phyloP scores from a whole-genome alignment of 257 asterid species.

The Solanum virginianum region DNA sequence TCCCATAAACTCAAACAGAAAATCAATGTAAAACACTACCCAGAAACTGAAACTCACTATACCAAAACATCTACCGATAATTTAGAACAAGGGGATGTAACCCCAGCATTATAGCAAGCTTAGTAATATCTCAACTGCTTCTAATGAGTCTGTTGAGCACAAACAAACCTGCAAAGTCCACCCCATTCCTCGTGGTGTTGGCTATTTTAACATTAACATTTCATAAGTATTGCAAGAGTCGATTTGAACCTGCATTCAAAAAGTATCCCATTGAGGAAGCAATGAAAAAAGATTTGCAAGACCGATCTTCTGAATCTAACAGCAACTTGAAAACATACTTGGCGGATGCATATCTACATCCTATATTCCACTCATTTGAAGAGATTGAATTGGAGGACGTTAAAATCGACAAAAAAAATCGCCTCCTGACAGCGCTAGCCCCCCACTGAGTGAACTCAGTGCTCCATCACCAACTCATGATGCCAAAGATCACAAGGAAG shows the following conservation, averaged over 20 bases:
- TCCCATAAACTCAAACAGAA: too few species aligned
- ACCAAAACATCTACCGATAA: too few species aligned
- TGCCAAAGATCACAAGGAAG: slow-evolving; percentile 12
- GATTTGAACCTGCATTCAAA: slow-evolving; percentile 92
- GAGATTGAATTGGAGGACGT: slow-evolving; percentile 67
- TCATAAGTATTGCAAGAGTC: slow-evolving; percentile 83
- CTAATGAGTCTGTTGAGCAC: slow-evolving; percentile 78
- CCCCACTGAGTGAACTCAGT: slow-evolving; percentile 33
- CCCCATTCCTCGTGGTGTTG: slow-evolving; percentile 66
- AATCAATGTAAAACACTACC: too few species aligned
- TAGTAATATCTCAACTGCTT: slow-evolving; percentile 81
- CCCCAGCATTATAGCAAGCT: slow-evolving; percentile 57
- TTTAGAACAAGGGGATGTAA: too few species aligned
- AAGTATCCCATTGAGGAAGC: slow-evolving; percentile 98
- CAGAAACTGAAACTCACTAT: too few species aligned
- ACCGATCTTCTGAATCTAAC: slow-evolving; percentile 38
- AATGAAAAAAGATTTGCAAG: slow-evolving; percentile 58
- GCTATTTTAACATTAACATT: slow-evolving; percentile 69
- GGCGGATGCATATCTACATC: slow-evolving; percentile 90
- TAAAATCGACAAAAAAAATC: slow-evolving; percentile 26
- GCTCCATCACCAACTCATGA: slow-evolving; percentile 39
- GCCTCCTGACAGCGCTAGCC: slow-evolving; percentile 11
- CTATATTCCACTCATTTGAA: slow-evolving; percentile 78
- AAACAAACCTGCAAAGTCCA: slow-evolving; percentile 69
- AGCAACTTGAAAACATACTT: slow-evolving; percentile 44